These are phyloP conservation scores for Talinum fruticosum DNA, from an alignment of 148 eudicot species.

Conservation along the genomic window DNA sequence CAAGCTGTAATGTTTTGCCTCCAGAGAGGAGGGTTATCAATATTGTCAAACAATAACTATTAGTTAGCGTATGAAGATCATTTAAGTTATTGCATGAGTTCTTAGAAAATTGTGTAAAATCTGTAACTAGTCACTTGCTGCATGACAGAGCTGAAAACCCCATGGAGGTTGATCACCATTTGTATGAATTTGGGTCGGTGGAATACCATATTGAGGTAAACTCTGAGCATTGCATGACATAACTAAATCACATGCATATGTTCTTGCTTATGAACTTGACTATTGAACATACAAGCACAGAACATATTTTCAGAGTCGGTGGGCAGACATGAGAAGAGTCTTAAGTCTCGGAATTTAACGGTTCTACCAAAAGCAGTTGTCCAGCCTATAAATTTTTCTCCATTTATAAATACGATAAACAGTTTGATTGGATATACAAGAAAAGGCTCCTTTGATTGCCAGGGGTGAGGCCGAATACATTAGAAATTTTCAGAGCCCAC, in stretches of 20 bases:
- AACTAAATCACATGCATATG: not conserved
- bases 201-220: constrained; percentile 82
- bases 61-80: not conserved
- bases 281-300: not conserved
- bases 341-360: not conserved
- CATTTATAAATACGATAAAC: too few relatives aligned
- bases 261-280: not conserved
- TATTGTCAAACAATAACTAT: not conserved
- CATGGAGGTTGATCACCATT: constrained; percentile 65
- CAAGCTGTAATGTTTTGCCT: not conserved
- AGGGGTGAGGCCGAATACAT: too few relatives aligned
- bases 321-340: not conserved
- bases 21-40: not conserved
- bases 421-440: not conserved
- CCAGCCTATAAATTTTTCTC: not conserved
- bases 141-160: constrained; percentile 60
- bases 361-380: not conserved
- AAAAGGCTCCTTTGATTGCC: not conserved
- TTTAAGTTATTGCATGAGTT: not conserved
- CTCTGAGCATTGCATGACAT: not conserved
- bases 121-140: constrained; percentile 18
- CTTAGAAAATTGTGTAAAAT: not conserved
- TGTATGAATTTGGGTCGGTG: constrained; percentile 88
- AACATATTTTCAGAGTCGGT: not conserved
- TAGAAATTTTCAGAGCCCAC: too few relatives aligned